Conservation (phyloP, 345 rosid species). For the Draba incana region DNA sequence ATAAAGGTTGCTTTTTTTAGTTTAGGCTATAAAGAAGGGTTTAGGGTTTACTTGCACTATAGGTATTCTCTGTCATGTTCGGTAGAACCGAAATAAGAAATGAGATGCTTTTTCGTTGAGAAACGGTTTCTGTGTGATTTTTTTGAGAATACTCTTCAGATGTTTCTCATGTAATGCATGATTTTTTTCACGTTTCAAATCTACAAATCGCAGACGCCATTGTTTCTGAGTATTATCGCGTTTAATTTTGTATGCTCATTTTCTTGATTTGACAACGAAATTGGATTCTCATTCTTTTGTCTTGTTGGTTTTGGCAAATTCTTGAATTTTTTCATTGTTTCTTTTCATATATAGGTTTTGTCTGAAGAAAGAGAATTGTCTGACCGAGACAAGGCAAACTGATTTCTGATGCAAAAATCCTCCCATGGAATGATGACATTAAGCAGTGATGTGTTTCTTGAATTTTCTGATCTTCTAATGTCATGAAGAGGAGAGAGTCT, state of each 20-base stretch:
- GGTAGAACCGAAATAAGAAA: constrained; percentile 9
- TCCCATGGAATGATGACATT: constrained; percentile 3
- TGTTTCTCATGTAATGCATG: constrained; percentile 37
- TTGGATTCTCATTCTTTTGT: constrained; percentile 33
- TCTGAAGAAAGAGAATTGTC: constrained; percentile 24
- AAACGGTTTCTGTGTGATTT: constrained; percentile 41
- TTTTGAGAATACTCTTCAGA: not conserved
- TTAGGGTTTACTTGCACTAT: constrained; percentile 37
- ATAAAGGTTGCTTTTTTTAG: constrained; percentile 27
- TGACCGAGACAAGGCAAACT: constrained; percentile 9
- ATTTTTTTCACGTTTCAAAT: not conserved
- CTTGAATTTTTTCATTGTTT: constrained; percentile 26
- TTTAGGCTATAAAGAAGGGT: constrained; percentile 19
- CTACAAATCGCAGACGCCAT: not conserved
- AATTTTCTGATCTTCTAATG: constrained; percentile 36
- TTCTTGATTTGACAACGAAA: constrained; percentile 15
- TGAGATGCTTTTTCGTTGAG: constrained; percentile 44
- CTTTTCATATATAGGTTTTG: constrained; percentile 28
- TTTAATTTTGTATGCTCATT: constrained; percentile 24
- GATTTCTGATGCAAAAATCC: not conserved
- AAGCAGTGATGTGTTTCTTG: constrained; percentile 12
- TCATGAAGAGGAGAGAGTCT: constrained; percentile 50
- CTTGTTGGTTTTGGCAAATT: constrained; percentile 12
- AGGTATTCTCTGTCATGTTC: constrained; percentile 40
- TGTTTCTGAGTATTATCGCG: not conserved